Percentiles rank a stretch among this genome's conserved stretches.
These are phyloP conservation scores for Letharia columbiana DNA, from an alignment of 495 filamentous ascomycete genomes.

Conservation along the genomic window DNA sequence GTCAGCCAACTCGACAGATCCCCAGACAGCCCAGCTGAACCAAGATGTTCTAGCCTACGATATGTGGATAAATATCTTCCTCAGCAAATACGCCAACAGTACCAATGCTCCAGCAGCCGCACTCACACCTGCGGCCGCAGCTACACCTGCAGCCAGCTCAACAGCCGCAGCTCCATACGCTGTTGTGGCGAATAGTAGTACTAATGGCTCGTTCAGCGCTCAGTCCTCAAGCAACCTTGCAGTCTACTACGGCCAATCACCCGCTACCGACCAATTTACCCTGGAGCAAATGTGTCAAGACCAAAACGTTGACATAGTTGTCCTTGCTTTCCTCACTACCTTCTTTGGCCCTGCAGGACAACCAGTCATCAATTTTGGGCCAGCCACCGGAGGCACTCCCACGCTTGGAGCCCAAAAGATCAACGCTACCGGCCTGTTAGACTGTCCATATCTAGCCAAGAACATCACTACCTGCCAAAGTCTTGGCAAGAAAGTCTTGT, in stretches of 20 bases:
- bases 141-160: background rate
- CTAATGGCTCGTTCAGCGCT: constrained; percentile 1
- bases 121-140: background rate
- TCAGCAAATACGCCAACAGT: constrained; percentile 2
- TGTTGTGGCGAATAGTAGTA: background rate
- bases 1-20: background rate
- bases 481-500: constrained; percentile 40
- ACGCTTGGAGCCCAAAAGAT: constrained; percentile 11
- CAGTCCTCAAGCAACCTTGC: constrained; percentile 16
- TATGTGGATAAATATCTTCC: constrained; percentile 9
- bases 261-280: constrained; percentile 8
- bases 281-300: constrained; percentile 21
- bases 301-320: constrained; percentile 41
- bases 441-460: constrained; percentile 38
- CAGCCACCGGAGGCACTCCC: constrained; percentile 25
- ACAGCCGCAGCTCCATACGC: constrained; percentile 2
- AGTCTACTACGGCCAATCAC: constrained; percentile 25
- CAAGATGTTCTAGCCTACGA: constrained; percentile 13
- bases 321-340: constrained; percentile 44
- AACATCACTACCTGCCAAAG: constrained; percentile 45
- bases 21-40: background rate
- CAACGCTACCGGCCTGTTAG: constrained; percentile 26
- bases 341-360: constrained; percentile 32
- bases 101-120: background rate
- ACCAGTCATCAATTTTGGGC: constrained; percentile 27